Conservation (phyloP, 441 rosid species). For the Populus tomentosa region DNA sequence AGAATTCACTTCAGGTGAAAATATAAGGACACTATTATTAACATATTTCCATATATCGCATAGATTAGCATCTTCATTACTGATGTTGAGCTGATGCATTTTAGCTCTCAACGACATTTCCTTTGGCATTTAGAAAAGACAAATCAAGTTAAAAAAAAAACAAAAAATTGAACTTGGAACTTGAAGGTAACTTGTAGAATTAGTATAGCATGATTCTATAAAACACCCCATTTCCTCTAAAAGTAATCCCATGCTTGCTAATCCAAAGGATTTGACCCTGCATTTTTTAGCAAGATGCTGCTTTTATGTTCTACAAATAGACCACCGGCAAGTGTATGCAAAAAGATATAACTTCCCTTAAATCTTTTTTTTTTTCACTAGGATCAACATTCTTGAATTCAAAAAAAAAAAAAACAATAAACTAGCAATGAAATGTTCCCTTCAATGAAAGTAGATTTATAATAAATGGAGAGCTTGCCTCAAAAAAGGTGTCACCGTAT, state of each 20-base stretch:
- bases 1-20: background rate
- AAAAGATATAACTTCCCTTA: background rate
- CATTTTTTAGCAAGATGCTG: background rate
- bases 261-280: background rate
- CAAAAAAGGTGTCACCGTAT: conserved; percentile 99
- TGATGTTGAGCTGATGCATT: background rate
- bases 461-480: conserved; percentile 41
- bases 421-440: background rate
- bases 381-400: background rate
- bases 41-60: background rate
- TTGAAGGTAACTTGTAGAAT: background rate
- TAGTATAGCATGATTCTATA: background rate
- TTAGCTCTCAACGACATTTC: background rate
- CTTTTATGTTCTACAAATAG: background rate
- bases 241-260: background rate
- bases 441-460: background rate
- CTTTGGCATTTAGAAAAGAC: background rate
- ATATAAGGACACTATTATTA: background rate
- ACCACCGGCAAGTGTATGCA: background rate
- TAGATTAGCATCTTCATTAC: background rate
- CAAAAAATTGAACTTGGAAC: background rate
- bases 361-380: background rate
- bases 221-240: background rate
- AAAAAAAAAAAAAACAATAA: background rate
- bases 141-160: background rate